A percentile compares a stretch with the other conserved stretches of the same genome.
Conservation (phyloP, 305 asterid species). For the Solanum hybrid region DNA sequence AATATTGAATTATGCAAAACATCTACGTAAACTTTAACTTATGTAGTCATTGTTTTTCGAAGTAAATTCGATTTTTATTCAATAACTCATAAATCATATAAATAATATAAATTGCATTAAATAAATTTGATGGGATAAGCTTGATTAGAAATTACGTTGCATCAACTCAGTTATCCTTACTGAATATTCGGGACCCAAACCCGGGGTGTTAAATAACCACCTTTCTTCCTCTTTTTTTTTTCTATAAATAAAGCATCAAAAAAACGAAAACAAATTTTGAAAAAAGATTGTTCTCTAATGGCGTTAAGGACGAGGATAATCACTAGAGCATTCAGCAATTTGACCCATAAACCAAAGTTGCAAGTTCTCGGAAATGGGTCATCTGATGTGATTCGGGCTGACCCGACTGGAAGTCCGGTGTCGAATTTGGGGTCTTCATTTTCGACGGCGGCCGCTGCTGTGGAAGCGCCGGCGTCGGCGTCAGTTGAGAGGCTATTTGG, state of each 20-base stretch:
- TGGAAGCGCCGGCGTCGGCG: constrained; percentile 20
- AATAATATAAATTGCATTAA: not conserved
- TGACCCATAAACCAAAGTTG: constrained; percentile 1
- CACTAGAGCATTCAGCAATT: not conserved
- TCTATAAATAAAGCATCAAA: not conserved
- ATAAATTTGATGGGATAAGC: not conserved
- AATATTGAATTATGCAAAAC: too few relatives aligned
- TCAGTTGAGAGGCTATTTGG: constrained; percentile 28
- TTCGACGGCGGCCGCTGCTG: constrained; percentile 42
- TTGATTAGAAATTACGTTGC: not conserved
- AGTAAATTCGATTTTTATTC: too few relatives aligned
- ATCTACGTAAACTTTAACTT: not conserved
- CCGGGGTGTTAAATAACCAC: not conserved
- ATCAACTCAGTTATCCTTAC: not conserved
- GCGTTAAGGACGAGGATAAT: constrained; percentile 7
- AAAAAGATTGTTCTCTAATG: constrained; percentile 6
- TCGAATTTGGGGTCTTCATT: constrained; percentile 3
- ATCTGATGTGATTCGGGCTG: constrained; percentile 1
- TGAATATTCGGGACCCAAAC: not conserved
- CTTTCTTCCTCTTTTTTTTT: too few relatives aligned
- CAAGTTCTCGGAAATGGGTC: constrained; percentile 15
- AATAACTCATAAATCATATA: too few relatives aligned
- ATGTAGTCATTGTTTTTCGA: too few relatives aligned
- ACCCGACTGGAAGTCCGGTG: constrained; percentile 2
- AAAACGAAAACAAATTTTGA: not conserved